phyloP scores from a whole-genome alignment of 768 basidiomycete genomes.

The Amyloporia xantha region DNA sequence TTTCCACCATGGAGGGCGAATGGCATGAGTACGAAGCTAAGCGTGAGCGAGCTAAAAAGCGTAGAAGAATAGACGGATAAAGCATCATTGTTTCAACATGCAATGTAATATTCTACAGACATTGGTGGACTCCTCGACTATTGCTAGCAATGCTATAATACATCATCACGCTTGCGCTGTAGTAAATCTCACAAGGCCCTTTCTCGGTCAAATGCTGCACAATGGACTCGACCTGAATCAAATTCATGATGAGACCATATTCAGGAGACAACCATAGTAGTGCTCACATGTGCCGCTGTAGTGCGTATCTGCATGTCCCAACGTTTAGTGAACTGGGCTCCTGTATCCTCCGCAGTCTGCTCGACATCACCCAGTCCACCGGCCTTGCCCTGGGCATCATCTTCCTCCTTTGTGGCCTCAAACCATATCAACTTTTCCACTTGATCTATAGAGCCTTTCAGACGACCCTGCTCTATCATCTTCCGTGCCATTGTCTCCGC shows the following conservation, averaged over 20 bases:
- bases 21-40: slow-evolving; percentile 99
- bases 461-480: slow-evolving; percentile 97
- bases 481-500: slow-evolving; percentile 97
- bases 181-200: slow-evolving; percentile 44
- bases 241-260: slow-evolving; percentile 9
- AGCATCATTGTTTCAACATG: slow-evolving; percentile 13
- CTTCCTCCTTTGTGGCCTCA: slow-evolving; percentile 79
- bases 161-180: slow-evolving; percentile 16
- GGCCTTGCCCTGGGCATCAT: slow-evolving; percentile 90
- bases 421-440: slow-evolving; percentile 94
- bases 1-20: slow-evolving; percentile 82
- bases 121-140: slow-evolving; percentile 15
- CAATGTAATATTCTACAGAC: slow-evolving; percentile 18
- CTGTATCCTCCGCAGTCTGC: slow-evolving; percentile 82
- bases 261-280: not conserved
- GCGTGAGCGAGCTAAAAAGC: slow-evolving; percentile 78
- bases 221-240: slow-evolving; percentile 68
- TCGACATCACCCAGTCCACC: slow-evolving; percentile 87
- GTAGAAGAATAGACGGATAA: slow-evolving; percentile 50
- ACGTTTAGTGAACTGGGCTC: slow-evolving; percentile 83
- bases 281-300: slow-evolving; percentile 76
- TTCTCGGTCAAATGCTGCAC: slow-evolving; percentile 77
- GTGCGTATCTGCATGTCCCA: slow-evolving; percentile 94
- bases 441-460: slow-evolving; percentile 93
- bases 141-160: slow-evolving; percentile 27